A percentile compares a stretch with the other conserved stretches of the same genome.
Conservation (phyloP, 768 basidiomycete genomes). For the Gymnopilus dilepis region DNA sequence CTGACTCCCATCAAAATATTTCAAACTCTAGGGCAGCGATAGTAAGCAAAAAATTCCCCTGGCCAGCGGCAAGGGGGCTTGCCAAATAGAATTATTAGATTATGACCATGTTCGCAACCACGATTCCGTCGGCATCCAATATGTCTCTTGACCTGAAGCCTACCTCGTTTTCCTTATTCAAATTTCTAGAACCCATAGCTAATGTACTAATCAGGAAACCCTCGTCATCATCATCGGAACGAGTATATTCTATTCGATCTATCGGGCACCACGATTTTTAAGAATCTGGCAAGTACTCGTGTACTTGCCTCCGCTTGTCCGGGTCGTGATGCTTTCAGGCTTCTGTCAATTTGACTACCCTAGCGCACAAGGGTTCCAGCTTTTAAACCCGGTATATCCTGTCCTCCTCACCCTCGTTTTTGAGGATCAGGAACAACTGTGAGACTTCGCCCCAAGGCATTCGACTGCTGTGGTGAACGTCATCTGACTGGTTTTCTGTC, state of each 20-base stretch:
- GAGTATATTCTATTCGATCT: neutral
- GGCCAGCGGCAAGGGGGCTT: no score
- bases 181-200: constrained; percentile 2
- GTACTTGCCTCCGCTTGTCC: neutral
- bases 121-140: no score
- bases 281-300: neutral
- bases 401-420: no score
- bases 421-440: neutral
- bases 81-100: no score
- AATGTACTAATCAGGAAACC: neutral
- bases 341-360: neutral
- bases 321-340: neutral
- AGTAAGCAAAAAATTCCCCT: no score
- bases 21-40: no score
- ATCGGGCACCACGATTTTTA: no score
- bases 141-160: neutral
- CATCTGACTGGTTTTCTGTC: no score
- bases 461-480: no score
- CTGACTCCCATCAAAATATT: no score
- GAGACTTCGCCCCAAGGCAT: neutral
- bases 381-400: neutral
- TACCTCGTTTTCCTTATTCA: neutral
- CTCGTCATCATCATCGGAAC: neutral
- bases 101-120: neutral
- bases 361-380: neutral